These are phyloP conservation scores for Saccharomycopsis phalli DNA, from an alignment of 1,139 yeast genomes.

Conservation along the genomic window DNA sequence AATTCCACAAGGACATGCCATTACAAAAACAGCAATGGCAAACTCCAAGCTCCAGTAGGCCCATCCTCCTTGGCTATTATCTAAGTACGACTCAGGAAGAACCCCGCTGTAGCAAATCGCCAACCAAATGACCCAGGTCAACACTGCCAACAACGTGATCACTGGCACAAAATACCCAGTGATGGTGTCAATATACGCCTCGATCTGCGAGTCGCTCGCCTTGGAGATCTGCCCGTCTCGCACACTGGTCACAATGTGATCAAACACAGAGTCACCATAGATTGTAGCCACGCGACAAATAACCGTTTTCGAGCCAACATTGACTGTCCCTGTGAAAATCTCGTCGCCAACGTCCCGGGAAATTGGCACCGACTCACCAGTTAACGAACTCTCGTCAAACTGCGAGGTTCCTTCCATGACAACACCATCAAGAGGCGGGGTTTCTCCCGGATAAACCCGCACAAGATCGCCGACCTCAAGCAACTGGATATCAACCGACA, in stretches of 20 bases:
- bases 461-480: conserved; percentile 59
- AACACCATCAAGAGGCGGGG: conserved; percentile 66
- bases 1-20: conserved; percentile 96
- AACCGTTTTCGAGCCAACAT: conserved; percentile 46
- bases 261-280: conserved; percentile 59
- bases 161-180: conserved; percentile 70
- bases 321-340: conserved; percentile 65
- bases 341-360: conserved; percentile 47
- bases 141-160: conserved; percentile 48
- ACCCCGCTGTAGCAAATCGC: conserved; percentile 45
- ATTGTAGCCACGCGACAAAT: conserved; percentile 50
- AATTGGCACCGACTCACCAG: conserved; percentile 71
- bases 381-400: conserved; percentile 77
- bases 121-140: conserved; percentile 66
- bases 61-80: conserved; percentile 68
- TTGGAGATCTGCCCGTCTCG: conserved; percentile 65
- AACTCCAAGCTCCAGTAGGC: conserved; percentile 69
- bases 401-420: conserved; percentile 57
- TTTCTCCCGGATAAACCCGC: conserved; percentile 53
- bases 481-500: conserved; percentile 38
- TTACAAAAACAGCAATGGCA: conserved; percentile 78
- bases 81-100: conserved; percentile 48
- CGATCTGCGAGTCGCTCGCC: conserved; percentile 50
- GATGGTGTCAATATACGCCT: conserved; percentile 57
- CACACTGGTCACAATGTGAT: conserved; percentile 61